Conservation (phyloP, 371 early-diverging fungal genomes). For the Saksenaea vasiformis region DNA sequence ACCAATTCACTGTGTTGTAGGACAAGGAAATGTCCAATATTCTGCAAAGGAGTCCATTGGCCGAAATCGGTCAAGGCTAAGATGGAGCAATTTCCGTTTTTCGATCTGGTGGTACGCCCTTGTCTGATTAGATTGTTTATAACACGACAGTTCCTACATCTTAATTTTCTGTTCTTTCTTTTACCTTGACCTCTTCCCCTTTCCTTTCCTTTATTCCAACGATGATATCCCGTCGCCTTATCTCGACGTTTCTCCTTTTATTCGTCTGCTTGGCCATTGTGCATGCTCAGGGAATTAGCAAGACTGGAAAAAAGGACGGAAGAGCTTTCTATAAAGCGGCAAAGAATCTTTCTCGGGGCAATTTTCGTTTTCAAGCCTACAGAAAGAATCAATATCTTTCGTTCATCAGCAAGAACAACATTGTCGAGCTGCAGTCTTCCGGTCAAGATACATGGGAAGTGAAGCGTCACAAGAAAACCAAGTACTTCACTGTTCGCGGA, state of each 20-base stretch:
- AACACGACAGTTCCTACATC: not conserved
- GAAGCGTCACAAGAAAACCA: slow-evolving; percentile 22
- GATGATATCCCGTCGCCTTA: slow-evolving; percentile 10
- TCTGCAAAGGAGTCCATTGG: not conserved
- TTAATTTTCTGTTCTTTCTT: not conserved
- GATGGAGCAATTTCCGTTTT: slow-evolving; percentile 9
- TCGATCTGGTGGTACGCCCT: slow-evolving; percentile 10
- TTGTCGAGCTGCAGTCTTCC: slow-evolving; percentile 9
- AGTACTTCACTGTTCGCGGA: slow-evolving; percentile 30
- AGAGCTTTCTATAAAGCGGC: slow-evolving; percentile 20
- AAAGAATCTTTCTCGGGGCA: slow-evolving; percentile 16
- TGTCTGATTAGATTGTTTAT: slow-evolving; percentile 2
- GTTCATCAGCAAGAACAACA: slow-evolving; percentile 21
- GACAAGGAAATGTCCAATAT: slow-evolving; percentile 1
- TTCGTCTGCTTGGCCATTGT: slow-evolving; percentile 8
- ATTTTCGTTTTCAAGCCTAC: slow-evolving; percentile 20
- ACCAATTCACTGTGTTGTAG: not conserved
- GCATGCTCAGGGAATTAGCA: slow-evolving; percentile 28
- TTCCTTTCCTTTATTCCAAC: slow-evolving; percentile 3
- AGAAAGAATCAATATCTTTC: slow-evolving; percentile 16
- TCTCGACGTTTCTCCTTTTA: not conserved
- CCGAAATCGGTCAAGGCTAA: not conserved
- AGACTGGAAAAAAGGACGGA: slow-evolving; percentile 33
- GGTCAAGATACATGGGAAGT: slow-evolving; percentile 23
- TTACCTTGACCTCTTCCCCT: slow-evolving; percentile 7